Evolutionary conservation across 495 filamentous ascomycete genomes (phyloP).

Genomic region (Aspergillus sclerotioniger): DNA sequence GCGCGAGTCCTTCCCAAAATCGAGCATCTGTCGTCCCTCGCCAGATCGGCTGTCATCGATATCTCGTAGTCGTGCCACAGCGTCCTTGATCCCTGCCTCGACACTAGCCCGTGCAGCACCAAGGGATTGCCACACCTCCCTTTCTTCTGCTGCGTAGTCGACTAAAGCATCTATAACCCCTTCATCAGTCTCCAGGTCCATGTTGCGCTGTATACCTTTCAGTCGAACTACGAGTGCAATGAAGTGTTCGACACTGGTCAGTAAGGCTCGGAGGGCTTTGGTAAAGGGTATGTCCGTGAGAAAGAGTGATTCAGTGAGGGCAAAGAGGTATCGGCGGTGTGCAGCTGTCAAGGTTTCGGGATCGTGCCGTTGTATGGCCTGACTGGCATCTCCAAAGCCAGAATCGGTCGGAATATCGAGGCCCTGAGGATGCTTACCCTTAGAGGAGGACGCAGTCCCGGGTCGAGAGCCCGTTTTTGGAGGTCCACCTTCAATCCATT

Average conservation of each 20-base stretch:
- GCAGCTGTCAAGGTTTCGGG: slow-evolving; percentile 79
- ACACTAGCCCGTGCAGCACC: slow-evolving; percentile 31
- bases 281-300: slow-evolving; percentile 70
- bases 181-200: slow-evolving; percentile 75
- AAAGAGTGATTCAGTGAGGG: slow-evolving; percentile 66
- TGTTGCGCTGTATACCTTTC: slow-evolving; percentile 65
- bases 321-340: slow-evolving; percentile 70
- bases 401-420: slow-evolving; percentile 16
- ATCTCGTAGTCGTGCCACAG: slow-evolving; percentile 58
- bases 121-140: slow-evolving; percentile 59
- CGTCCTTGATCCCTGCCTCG: slow-evolving; percentile 56
- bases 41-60: slow-evolving; percentile 53
- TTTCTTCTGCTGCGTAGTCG: slow-evolving; percentile 67
- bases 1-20: slow-evolving; percentile 17
- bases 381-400: slow-evolving; percentile 10
- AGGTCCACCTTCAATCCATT: slow-evolving; percentile 52
- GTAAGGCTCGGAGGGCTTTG: slow-evolving; percentile 62
- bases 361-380: slow-evolving; percentile 58
- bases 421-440: slow-evolving; percentile 12
- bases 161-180: slow-evolving; percentile 72
- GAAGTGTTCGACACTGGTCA: slow-evolving; percentile 72
- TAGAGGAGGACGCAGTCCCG: slow-evolving; percentile 35
- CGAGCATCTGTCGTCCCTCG: slow-evolving; percentile 42
- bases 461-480: slow-evolving; percentile 32
- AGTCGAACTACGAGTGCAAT: slow-evolving; percentile 71